Evolutionary conservation across 192 early-diverging fungal genomes (phyloP).

Genomic region (Cetraspora pellucida): DNA sequence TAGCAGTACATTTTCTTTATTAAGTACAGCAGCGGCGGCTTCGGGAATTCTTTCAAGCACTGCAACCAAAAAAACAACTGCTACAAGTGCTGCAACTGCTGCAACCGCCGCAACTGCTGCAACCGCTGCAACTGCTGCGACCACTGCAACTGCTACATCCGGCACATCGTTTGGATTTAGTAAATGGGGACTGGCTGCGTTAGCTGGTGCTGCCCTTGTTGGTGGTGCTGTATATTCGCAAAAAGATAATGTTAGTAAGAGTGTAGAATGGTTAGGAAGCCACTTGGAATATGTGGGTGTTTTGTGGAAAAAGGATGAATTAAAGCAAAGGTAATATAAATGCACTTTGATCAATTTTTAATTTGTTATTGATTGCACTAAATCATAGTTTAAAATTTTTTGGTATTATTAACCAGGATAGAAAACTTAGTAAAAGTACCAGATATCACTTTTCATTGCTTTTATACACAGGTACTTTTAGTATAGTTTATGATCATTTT

Average conservation of each 20-base stretch:
- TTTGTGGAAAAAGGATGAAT: constrained; percentile 46
- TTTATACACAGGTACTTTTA: constrained; percentile 40
- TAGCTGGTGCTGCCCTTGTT: constrained; percentile 47
- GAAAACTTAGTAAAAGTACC: neutral
- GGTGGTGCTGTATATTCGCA: constrained; percentile 48
- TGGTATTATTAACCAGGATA: neutral
- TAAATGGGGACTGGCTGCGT: constrained; percentile 49
- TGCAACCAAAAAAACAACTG: neutral
- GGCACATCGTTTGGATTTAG: neutral
- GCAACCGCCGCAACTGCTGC: neutral
- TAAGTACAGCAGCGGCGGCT: no score
- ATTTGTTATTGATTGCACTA: constrained; percentile 14
- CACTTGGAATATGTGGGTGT: constrained; percentile 56
- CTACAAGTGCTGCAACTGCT: neutral
- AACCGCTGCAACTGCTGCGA: neutral
- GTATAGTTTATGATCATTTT: neutral
- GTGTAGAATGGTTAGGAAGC: constrained; percentile 44
- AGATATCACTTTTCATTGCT: constrained; percentile 44
- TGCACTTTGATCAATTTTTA: neutral
- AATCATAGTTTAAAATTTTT: neutral
- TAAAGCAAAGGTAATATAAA: constrained; percentile 45
- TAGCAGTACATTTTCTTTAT: no score
- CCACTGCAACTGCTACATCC: constrained; percentile 5
- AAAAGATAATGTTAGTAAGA: constrained; percentile 39
- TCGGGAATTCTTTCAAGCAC: no score